Percentiles rank a stretch among this genome's conserved stretches.
Evolutionary conservation across 1,139 yeast species (phyloP).

Genomic region (Yamadazyma aaseri): DNA sequence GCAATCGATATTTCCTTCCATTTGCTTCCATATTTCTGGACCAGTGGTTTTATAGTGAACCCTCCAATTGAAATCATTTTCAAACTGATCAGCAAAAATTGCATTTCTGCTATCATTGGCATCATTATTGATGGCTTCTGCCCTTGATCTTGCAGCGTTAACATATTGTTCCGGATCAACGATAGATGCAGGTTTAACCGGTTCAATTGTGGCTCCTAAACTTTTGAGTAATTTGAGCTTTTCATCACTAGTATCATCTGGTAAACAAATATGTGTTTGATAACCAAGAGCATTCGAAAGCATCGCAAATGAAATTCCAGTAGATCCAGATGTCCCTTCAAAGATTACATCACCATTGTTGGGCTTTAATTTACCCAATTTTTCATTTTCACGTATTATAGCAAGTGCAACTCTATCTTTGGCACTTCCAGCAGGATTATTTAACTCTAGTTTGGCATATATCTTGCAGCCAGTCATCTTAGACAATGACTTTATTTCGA

Average conservation of each 20-base stretch:
- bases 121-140: slow-evolving; percentile 51
- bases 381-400: slow-evolving; percentile 70
- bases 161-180: slow-evolving; percentile 94
- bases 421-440: slow-evolving; percentile 94
- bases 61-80: slow-evolving; percentile 87
- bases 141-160: slow-evolving; percentile 74
- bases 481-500: slow-evolving; percentile 75
- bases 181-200: slow-evolving; percentile 91
- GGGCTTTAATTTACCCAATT: slow-evolving; percentile 55
- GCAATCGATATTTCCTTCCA: slow-evolving; percentile 58
- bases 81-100: slow-evolving; percentile 93
- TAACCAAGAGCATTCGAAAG: slow-evolving; percentile 87
- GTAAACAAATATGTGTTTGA: slow-evolving; percentile 87
- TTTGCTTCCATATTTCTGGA: slow-evolving; percentile 81
- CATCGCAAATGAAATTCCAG: slow-evolving; percentile 91
- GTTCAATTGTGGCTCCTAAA: slow-evolving; percentile 83
- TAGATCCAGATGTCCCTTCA: slow-evolving; percentile 96
- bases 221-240: slow-evolving; percentile 68
- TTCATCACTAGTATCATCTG: slow-evolving; percentile 89
- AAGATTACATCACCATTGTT: slow-evolving; percentile 61
- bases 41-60: slow-evolving; percentile 83
- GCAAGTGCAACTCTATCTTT: slow-evolving; percentile 93
- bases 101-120: slow-evolving; percentile 46
- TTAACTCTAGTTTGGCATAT: slow-evolving; percentile 81
- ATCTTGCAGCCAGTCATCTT: slow-evolving; percentile 75